Conservation (phyloP, 768 basidiomycete genomes). For the Suillus brevipes region DNA sequence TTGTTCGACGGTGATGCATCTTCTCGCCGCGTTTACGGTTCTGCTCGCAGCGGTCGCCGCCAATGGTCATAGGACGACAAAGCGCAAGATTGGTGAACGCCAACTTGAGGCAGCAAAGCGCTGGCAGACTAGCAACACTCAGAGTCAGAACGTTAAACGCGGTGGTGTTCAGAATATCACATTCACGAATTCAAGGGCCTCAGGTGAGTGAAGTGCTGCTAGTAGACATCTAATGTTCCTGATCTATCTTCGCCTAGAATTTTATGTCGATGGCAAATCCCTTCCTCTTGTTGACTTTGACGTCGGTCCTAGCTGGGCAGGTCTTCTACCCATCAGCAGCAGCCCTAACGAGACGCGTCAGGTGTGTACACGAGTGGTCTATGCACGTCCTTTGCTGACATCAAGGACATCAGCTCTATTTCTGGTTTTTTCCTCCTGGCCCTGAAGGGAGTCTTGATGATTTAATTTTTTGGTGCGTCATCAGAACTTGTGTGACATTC, state of each 20-base stretch:
- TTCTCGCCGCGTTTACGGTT: constrained; percentile 7
- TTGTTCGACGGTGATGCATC: constrained; percentile 15
- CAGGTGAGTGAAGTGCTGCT: constrained; percentile 36
- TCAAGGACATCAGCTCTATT: constrained; percentile 50
- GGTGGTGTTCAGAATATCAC: constrained; percentile 60
- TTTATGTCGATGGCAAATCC: constrained; percentile 65
- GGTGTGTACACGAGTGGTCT: constrained; percentile 33
- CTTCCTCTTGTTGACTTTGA: constrained; percentile 74
- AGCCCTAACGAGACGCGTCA: constrained; percentile 63
- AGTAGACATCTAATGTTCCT: neutral
- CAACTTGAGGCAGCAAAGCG: constrained; percentile 52
- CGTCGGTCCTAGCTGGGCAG: constrained; percentile 74
- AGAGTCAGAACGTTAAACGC: constrained; percentile 9
- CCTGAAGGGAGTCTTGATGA: constrained; percentile 71
- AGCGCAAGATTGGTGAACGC: constrained; percentile 43
- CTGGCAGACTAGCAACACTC: constrained; percentile 21
- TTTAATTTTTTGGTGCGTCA: constrained; percentile 65
- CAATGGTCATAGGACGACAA: constrained; percentile 30
- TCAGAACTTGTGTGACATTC: neutral
- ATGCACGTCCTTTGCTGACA: neutral
- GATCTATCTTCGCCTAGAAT: constrained; percentile 42
- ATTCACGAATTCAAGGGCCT: constrained; percentile 67
- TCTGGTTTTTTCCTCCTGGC: constrained; percentile 84
- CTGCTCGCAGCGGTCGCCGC: constrained; percentile 13
- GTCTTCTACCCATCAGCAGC: constrained; percentile 68